phyloP scores from a whole-genome alignment of 306 rosid species.

The Inga laurina region DNA sequence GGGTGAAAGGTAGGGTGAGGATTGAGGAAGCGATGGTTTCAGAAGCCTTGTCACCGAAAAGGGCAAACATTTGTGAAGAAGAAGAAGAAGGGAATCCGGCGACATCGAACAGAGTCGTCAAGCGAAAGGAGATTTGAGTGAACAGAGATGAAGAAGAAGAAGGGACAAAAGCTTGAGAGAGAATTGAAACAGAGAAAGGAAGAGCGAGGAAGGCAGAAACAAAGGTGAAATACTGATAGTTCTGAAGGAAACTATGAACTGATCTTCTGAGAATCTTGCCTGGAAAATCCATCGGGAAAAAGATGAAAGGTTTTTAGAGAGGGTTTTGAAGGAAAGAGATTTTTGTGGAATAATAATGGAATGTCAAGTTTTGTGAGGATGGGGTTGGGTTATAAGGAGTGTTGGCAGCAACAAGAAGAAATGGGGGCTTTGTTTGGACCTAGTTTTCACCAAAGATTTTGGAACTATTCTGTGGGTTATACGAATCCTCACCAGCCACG shows the following conservation, averaged over 20 bases:
- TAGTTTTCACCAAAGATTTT: slow-evolving; percentile 41
- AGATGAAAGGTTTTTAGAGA: slow-evolving; percentile 13
- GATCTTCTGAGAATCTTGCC: slow-evolving; percentile 70
- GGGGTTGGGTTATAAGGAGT: neutral
- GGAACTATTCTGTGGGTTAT: neutral
- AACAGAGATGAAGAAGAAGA: slow-evolving; percentile 46
- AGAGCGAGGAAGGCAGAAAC: slow-evolving; percentile 54
- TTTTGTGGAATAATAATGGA: neutral
- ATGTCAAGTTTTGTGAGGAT: neutral
- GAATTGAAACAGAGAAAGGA: slow-evolving; percentile 74
- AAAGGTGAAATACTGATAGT: slow-evolving; percentile 69
- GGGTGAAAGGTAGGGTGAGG: slow-evolving; percentile 72
- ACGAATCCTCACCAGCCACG: no score
- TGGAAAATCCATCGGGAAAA: slow-evolving; percentile 61
- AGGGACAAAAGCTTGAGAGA: slow-evolving; percentile 59
- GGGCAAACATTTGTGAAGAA: slow-evolving; percentile 46
- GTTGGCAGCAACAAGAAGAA: slow-evolving; percentile 32
- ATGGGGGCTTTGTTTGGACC: slow-evolving; percentile 43
- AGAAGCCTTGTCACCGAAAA: slow-evolving; percentile 64
- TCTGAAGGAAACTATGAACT: slow-evolving; percentile 62
- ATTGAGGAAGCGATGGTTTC: slow-evolving; percentile 73
- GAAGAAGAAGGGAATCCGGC: slow-evolving; percentile 80
- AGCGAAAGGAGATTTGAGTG: slow-evolving; percentile 47
- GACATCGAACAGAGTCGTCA: slow-evolving; percentile 58
- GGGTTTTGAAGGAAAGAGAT: neutral